phyloP scores from a whole-genome alignment of 345 rosid species.

The Citrus mangshanensis region DNA sequence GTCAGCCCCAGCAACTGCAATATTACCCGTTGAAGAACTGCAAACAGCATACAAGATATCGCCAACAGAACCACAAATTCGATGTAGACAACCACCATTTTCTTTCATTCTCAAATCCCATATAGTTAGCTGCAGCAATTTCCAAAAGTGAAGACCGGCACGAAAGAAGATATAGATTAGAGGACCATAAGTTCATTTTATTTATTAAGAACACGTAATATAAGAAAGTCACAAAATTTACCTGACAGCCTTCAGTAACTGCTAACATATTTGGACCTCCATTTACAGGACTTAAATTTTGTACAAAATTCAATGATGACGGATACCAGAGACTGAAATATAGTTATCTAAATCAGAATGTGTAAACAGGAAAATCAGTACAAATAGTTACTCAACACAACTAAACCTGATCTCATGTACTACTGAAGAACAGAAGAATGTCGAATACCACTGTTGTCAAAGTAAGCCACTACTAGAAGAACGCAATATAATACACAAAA shows the following conservation, averaged over 20 bases:
- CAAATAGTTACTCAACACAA: background rate
- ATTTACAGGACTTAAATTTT: constrained; percentile 39
- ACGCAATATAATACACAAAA: background rate
- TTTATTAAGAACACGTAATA: background rate
- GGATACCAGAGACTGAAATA: constrained; percentile 67
- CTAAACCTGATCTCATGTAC: background rate
- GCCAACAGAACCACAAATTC: constrained; percentile 61
- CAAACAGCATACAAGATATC: constrained; percentile 54
- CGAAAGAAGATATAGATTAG: background rate
- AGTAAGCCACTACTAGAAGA: background rate
- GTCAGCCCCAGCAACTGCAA: constrained; percentile 71
- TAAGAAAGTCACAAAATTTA: constrained; percentile 7
- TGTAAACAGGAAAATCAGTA: background rate
- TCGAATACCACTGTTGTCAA: background rate
- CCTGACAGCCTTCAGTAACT: constrained; percentile 69
- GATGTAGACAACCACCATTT: constrained; percentile 58
- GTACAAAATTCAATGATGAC: constrained; percentile 47
- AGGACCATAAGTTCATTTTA: constrained; percentile 7
- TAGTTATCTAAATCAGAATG: constrained; percentile 1
- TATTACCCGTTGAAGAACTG: constrained; percentile 46
- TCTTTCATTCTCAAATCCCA: constrained; percentile 73
- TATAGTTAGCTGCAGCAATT: constrained; percentile 44
- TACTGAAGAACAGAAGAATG: background rate
- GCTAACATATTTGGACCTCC: constrained; percentile 43
- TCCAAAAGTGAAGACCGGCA: constrained; percentile 16